A percentile compares a stretch with the other conserved stretches of the same genome.
Conservation (phyloP, 495 filamentous ascomycete genomes). For the Thozetella sp. region DNA sequence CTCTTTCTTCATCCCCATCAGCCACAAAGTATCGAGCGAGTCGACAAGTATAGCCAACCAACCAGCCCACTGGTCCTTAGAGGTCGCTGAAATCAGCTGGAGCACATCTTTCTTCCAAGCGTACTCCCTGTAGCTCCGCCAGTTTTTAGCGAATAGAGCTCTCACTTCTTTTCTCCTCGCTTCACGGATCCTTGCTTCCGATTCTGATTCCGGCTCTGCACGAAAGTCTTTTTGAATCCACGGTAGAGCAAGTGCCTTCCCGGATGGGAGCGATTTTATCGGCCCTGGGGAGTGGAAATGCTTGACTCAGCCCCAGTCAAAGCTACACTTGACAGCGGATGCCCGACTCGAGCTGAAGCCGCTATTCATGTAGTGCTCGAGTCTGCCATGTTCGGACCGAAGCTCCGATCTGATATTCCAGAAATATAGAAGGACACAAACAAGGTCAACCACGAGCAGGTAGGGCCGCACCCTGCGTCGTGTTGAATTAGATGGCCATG, state of each 20-base stretch:
- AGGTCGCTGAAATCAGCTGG: slow-evolving; percentile 56
- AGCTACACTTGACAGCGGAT: too few species aligned
- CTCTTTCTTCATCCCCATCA: slow-evolving; percentile 77
- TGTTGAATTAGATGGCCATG: too few species aligned
- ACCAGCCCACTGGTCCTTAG: slow-evolving; percentile 70
- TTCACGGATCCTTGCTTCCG: slow-evolving; percentile 62
- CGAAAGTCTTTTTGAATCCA: slow-evolving; percentile 73
- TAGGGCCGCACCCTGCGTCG: too few species aligned
- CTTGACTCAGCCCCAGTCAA: too few species aligned
- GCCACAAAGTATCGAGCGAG: slow-evolving; percentile 78
- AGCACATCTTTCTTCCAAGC: not conserved
- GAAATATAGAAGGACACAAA: too few species aligned
- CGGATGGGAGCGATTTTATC: slow-evolving; percentile 80
- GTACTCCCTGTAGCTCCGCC: not conserved
- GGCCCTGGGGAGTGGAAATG: too few species aligned
- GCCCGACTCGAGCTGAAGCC: too few species aligned
- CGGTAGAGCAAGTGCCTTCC: slow-evolving; percentile 66
- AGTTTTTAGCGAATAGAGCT: not conserved
- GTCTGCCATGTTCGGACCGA: too few species aligned
- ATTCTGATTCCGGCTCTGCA: slow-evolving; percentile 62
- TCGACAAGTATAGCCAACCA: slow-evolving; percentile 87
- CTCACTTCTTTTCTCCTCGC: too few species aligned
- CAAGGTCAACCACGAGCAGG: too few species aligned
- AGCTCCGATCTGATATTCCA: too few species aligned
- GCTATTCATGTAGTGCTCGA: too few species aligned